These are phyloP conservation scores for Dendrobium catenatum DNA, from an alignment of 106 monocot genomes.

Conservation along the genomic window DNA sequence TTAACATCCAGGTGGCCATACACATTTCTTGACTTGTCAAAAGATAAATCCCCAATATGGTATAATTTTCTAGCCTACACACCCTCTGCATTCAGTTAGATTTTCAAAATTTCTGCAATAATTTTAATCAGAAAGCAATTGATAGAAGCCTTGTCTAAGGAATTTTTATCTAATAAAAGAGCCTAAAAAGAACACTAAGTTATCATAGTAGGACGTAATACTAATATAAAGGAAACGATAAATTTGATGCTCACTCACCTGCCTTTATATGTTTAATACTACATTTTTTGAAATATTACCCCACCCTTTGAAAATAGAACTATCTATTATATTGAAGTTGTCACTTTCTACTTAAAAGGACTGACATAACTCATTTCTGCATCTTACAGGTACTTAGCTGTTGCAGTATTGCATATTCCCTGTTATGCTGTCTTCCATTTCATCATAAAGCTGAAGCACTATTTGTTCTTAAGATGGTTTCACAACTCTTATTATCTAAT, in stretches of 20 bases:
- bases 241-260: too few relatives aligned
- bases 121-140: too few relatives aligned
- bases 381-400: constrained; percentile 27
- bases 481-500: constrained; percentile 22
- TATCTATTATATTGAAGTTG: not conserved
- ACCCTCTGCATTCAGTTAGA: too few relatives aligned
- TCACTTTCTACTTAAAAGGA: not conserved
- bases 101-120: too few relatives aligned
- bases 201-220: too few relatives aligned
- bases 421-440: constrained; percentile 43
- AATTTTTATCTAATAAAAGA: too few relatives aligned
- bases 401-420: constrained; percentile 43
- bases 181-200: too few relatives aligned
- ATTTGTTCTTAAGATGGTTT: constrained; percentile 31
- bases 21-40: constrained; percentile 68
- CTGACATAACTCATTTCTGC: not conserved
- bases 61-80: constrained; percentile 10
- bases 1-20: constrained; percentile 69
- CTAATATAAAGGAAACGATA: too few relatives aligned
- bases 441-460: constrained; percentile 39
- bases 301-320: too few relatives aligned
- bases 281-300: too few relatives aligned
- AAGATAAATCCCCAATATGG: constrained; percentile 51
- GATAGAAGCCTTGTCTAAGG: too few relatives aligned
- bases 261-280: too few relatives aligned